Evolutionary conservation across 495 filamentous ascomycete genomes (phyloP).

Genomic region (Penicillium desertorum): DNA sequence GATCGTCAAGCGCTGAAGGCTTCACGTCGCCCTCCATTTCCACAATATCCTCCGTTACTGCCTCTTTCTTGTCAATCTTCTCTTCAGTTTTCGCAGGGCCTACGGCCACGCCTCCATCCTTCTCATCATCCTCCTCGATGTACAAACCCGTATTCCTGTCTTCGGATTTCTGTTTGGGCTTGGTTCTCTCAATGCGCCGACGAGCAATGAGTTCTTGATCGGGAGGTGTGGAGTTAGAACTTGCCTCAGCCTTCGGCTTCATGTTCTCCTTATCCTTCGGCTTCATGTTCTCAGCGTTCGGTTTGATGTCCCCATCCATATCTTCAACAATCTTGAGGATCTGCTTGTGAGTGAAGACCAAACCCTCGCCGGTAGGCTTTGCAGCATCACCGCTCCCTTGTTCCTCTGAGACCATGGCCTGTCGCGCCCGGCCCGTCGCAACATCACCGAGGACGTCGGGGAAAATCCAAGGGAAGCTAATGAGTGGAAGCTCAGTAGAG

Average conservation of each 20-base stretch:
- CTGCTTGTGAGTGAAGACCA: conserved; percentile 16
- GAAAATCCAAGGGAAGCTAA: conserved; percentile 95
- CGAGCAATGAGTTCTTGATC: neutral
- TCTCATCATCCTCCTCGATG: neutral
- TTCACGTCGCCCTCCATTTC: conserved; percentile 32
- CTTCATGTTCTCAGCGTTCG: neutral
- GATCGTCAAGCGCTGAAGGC: conserved; percentile 27
- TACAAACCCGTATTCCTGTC: neutral
- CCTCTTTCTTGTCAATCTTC: neutral
- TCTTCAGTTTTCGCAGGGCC: neutral
- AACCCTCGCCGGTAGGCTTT: neutral
- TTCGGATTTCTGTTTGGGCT: neutral
- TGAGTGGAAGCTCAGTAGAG: conserved; percentile 63
- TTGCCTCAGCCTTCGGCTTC: neutral
- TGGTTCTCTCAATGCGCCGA: neutral
- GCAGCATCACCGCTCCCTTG: neutral
- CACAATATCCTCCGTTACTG: conserved; percentile 22
- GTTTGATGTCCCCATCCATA: neutral
- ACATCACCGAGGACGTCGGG: conserved; percentile 69
- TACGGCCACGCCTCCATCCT: neutral
- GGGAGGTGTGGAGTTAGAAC: neutral
- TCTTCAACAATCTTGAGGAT: conserved; percentile 2
- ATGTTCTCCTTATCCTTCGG: neutral
- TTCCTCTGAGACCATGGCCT: neutral
- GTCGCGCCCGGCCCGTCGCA: conserved; percentile 41